Conservation (phyloP, 2,329 filamentous ascomycete genomes). For the Cylindrodendrum hubeiense region DNA sequence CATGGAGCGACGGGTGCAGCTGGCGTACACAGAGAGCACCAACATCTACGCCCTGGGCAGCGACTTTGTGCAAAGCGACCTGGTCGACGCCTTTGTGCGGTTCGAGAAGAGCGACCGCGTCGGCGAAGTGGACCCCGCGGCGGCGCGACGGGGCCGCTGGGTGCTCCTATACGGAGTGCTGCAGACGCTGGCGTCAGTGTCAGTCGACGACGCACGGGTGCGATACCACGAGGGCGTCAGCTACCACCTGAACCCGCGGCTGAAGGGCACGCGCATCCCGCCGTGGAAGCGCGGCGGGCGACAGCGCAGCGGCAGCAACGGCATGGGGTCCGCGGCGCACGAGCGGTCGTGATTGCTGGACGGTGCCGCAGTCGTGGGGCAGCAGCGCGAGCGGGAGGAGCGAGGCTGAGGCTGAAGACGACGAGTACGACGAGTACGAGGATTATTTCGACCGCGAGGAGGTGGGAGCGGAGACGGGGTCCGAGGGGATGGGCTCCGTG, state of each 20-base stretch:
- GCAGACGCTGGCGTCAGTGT: constrained; percentile 70
- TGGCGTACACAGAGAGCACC: constrained; percentile 71
- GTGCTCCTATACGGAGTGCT: constrained; percentile 71
- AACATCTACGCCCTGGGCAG: constrained; percentile 69
- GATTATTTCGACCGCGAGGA: constrained; percentile 17
- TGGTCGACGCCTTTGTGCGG: constrained; percentile 67
- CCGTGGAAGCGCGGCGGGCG: constrained; percentile 61
- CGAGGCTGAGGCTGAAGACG: constrained; percentile 25
- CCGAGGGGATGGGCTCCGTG: constrained; percentile 1
- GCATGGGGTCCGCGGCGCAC: constrained; percentile 56
- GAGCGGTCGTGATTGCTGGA: constrained; percentile 68
- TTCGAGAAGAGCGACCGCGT: constrained; percentile 68
- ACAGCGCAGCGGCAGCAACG: constrained; percentile 16
- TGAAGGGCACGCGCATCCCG: constrained; percentile 57
- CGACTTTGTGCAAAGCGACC: constrained; percentile 61
- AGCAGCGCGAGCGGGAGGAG: constrained; percentile 13
- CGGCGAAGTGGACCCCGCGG: constrained; percentile 64
- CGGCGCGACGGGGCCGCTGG: constrained; percentile 71
- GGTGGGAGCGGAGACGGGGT: constrained; percentile 10
- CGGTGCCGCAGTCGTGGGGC: constrained; percentile 48
- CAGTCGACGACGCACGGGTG: constrained; percentile 67
- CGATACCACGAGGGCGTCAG: constrained; percentile 64
- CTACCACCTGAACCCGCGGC: constrained; percentile 68
- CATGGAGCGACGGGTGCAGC: constrained; percentile 63
- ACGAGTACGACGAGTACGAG: constrained; percentile 20